Percentiles rank a stretch among this genome's conserved stretches.
Conservation (phyloP, 169 alveolate genomes). For the Plasmodium falciparum region DNA sequence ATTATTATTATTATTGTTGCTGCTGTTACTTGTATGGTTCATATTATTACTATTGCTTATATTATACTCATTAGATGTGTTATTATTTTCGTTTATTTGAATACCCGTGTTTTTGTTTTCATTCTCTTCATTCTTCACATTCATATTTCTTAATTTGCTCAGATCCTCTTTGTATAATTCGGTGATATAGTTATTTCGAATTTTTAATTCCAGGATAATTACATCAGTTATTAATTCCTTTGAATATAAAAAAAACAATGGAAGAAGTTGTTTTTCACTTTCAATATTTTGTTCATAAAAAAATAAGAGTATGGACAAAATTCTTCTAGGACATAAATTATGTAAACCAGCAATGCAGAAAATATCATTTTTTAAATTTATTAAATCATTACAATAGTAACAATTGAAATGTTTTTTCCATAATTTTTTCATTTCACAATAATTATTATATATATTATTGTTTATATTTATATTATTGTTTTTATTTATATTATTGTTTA, state of each 20-base stretch:
- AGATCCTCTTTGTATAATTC: constrained; percentile 31
- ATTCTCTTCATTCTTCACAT: background rate
- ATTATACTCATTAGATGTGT: no score
- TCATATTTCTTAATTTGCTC: constrained; percentile 17
- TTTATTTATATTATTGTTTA: background rate
- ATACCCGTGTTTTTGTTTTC: background rate
- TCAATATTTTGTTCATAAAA: constrained; percentile 64
- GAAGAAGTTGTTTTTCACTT: constrained; percentile 43
- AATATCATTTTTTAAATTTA: constrained; percentile 34
- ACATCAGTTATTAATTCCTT: constrained; percentile 62
- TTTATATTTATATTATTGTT: background rate
- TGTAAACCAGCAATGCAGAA: constrained; percentile 49
- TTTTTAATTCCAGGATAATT: constrained; percentile 35
- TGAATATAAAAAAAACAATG: constrained; percentile 43
- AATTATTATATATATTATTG: background rate
- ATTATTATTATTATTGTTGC: background rate
- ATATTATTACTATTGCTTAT: no score
- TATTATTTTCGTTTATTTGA: no score
- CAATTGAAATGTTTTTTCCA: constrained; percentile 49
- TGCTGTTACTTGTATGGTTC: no score
- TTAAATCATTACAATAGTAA: constrained; percentile 48
- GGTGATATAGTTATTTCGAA: constrained; percentile 30
- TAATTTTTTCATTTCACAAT: background rate
- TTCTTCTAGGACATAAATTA: constrained; percentile 58
- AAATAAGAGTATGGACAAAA: constrained; percentile 35